phyloP scores from a whole-genome alignment of 805 yeast genomes.

The Sugiyamaella chiloensis region DNA sequence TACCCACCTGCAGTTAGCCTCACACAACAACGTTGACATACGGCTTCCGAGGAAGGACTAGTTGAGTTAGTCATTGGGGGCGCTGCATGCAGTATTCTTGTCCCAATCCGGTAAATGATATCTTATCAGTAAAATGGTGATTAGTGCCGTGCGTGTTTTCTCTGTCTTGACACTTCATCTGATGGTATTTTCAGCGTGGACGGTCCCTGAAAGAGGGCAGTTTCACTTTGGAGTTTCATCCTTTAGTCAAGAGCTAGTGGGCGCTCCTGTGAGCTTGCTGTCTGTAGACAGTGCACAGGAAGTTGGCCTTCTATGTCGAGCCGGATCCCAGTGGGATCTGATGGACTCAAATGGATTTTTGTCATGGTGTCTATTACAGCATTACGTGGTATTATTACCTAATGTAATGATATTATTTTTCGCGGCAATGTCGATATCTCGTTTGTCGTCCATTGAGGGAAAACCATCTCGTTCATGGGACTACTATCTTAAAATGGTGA shows the following conservation, averaged over 20 bases:
- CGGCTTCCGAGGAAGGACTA: too few species aligned
- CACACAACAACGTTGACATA: too few species aligned
- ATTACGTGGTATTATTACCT: slow-evolving; percentile 12
- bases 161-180: background rate
- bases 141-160: background rate
- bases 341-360: slow-evolving; percentile 8
- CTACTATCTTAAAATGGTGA: slow-evolving; percentile 10
- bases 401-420: slow-evolving; percentile 3
- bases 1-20: too few species aligned
- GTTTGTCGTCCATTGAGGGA: background rate
- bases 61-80: too few species aligned
- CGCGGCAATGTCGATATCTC: background rate
- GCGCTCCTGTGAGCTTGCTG: background rate
- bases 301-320: background rate
- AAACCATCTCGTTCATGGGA: slow-evolving; percentile 11
- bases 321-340: slow-evolving; percentile 3
- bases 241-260: background rate
- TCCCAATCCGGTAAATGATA: too few species aligned
- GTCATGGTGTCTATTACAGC: slow-evolving; percentile 16
- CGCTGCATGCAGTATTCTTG: too few species aligned
- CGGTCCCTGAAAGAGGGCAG: background rate
- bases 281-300: background rate
- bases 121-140: background rate
- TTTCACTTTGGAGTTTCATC: background rate
- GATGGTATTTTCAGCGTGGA: slow-evolving; percentile 1